Evolutionary conservation across 2,329 filamentous ascomycete genomes (phyloP).

Genomic region (Curvularia lunata): DNA sequence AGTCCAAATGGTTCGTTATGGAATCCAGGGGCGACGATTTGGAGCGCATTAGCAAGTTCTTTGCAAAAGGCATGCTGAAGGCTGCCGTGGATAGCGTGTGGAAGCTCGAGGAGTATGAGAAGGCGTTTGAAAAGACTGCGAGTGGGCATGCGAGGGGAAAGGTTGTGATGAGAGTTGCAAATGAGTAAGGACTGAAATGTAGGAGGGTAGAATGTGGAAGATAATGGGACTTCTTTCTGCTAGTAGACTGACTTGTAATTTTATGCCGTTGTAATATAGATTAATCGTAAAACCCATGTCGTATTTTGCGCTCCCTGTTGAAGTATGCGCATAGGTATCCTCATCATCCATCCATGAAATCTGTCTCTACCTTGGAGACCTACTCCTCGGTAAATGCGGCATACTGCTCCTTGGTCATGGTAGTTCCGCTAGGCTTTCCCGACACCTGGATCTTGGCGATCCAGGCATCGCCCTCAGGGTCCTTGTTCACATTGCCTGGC

Average conservation of each 20-base stretch:
- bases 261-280: not conserved
- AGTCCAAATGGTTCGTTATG: not conserved
- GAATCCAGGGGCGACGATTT: not conserved
- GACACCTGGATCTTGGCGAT: constrained; percentile 84
- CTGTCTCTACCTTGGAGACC: not conserved
- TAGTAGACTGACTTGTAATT: not conserved
- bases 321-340: constrained; percentile 14
- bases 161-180: not conserved
- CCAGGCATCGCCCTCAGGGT: constrained; percentile 91
- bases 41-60: not conserved
- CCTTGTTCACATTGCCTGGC: constrained; percentile 85
- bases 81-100: not conserved
- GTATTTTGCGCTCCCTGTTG: constrained; percentile 13
- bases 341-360: not conserved
- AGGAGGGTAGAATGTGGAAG: not conserved
- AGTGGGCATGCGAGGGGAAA: not conserved
- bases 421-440: constrained; percentile 63
- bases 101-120: not conserved
- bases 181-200: not conserved
- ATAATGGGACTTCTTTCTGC: not conserved
- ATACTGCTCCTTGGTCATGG: constrained; percentile 83
- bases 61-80: not conserved
- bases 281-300: not conserved
- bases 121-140: not conserved
- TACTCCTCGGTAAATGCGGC: constrained; percentile 70